Conservation (phyloP, 306 rosid species). For the Acacia crassicarpa region DNA sequence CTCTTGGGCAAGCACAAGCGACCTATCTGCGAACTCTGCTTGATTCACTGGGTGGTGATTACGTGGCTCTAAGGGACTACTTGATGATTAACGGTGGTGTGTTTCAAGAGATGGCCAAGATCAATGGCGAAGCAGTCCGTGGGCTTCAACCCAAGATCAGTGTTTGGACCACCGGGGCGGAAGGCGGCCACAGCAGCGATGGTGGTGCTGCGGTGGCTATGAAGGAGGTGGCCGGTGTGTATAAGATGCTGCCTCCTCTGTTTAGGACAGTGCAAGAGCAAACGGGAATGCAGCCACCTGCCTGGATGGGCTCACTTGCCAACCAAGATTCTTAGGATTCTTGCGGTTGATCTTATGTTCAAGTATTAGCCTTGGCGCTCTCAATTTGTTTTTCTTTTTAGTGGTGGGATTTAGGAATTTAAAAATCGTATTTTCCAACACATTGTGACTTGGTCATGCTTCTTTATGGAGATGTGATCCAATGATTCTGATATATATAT, state of each 20-base stretch:
- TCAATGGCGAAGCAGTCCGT: slow-evolving; percentile 37
- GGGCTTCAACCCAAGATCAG: slow-evolving; percentile 44
- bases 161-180: slow-evolving; percentile 30
- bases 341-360: too few relatives aligned
- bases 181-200: neutral
- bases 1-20: slow-evolving; percentile 34
- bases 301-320: slow-evolving; percentile 39
- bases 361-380: too few relatives aligned
- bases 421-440: too few relatives aligned
- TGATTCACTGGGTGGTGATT: slow-evolving; percentile 31
- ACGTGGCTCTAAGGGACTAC: slow-evolving; percentile 28
- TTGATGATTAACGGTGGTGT: slow-evolving; percentile 35
- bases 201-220: slow-evolving; percentile 2
- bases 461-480: too few relatives aligned
- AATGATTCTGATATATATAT: too few relatives aligned
- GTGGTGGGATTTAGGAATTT: too few relatives aligned
- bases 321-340: neutral
- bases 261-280: slow-evolving; percentile 42
- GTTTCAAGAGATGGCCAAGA: slow-evolving; percentile 40
- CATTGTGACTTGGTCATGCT: too few relatives aligned
- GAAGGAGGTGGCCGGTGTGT: slow-evolving; percentile 37
- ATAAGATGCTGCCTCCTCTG: slow-evolving; percentile 43
- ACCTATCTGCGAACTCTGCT: slow-evolving; percentile 33
- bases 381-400: too few relatives aligned
- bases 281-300: slow-evolving; percentile 47